Conservation (phyloP, 2,329 filamentous ascomycete species). For the Graphium sp. region DNA sequence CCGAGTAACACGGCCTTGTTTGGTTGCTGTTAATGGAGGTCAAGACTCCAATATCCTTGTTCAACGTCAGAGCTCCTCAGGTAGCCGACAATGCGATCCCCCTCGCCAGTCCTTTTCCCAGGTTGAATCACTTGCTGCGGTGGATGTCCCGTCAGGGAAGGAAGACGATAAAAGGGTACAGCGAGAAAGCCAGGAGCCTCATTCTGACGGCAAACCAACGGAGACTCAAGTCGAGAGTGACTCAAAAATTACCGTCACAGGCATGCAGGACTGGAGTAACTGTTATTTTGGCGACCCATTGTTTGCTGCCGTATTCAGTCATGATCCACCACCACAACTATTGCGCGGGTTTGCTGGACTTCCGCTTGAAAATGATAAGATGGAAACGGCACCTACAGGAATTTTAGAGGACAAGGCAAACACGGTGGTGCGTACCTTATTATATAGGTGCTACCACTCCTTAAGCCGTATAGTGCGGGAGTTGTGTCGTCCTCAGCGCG, state of each 20-base stretch:
- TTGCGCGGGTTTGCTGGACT: constrained; percentile 25
- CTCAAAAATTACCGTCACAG: constrained; percentile 20
- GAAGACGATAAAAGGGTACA: too few relatives aligned
- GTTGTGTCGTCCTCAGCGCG: constrained; percentile 32
- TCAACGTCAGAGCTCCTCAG: too few relatives aligned
- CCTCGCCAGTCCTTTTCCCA: too few relatives aligned
- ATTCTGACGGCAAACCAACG: too few relatives aligned
- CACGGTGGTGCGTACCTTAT: constrained; percentile 26
- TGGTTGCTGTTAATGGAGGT: constrained; percentile 36
- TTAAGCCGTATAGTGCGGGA: constrained; percentile 32
- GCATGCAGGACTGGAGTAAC: constrained; percentile 40
- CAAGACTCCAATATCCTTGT: constrained; percentile 34
- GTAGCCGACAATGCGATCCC: too few relatives aligned
- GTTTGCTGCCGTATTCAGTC: constrained; percentile 29
- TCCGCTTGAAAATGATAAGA: constrained; percentile 5
- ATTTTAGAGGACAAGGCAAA: constrained; percentile 25
- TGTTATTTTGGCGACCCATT: constrained; percentile 44
- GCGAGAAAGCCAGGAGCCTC: too few relatives aligned
- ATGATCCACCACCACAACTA: constrained; percentile 24
- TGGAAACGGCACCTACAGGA: constrained; percentile 5
- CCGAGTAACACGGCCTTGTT: constrained; percentile 27
- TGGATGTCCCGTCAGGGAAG: too few relatives aligned
- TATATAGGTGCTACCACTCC: constrained; percentile 43
- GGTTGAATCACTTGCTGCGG: too few relatives aligned
- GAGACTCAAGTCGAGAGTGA: too few relatives aligned